These are phyloP conservation scores for Candida maesae DNA, from an alignment of 805 yeast species.

Conservation along the genomic window DNA sequence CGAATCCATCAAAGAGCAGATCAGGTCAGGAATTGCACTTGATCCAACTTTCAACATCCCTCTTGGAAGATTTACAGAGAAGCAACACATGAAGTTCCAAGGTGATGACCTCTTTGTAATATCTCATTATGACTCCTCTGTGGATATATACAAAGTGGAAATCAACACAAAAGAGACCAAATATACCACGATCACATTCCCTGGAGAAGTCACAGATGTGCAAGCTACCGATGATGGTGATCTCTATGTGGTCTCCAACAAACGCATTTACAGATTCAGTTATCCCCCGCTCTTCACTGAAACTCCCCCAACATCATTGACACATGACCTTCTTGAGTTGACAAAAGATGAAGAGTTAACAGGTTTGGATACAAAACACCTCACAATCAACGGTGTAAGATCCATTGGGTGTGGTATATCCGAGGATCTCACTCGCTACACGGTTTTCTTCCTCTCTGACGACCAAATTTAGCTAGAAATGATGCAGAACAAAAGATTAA, in stretches of 20 bases:
- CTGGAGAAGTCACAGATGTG: slow-evolving; percentile 10
- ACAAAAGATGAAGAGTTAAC: slow-evolving; percentile 4
- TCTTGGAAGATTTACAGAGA: slow-evolving; percentile 19
- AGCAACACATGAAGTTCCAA: slow-evolving; percentile 13
- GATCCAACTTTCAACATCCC: slow-evolving; percentile 6
- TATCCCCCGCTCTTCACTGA: not conserved
- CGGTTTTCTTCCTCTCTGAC: slow-evolving; percentile 8
- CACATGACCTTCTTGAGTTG: not conserved
- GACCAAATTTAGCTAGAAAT: slow-evolving; percentile 1
- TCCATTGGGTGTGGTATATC: slow-evolving; percentile 37
- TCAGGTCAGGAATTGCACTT: slow-evolving; percentile 3
- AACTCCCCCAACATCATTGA: not conserved
- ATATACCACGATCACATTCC: slow-evolving; percentile 1
- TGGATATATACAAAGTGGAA: slow-evolving; percentile 18
- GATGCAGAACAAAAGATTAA: too few relatives aligned
- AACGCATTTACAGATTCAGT: not conserved
- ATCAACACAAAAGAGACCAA: not conserved
- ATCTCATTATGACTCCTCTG: slow-evolving; percentile 4
- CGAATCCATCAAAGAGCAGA: slow-evolving; percentile 11
- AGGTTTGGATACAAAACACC: slow-evolving; percentile 22
- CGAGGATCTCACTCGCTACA: slow-evolving; percentile 28
- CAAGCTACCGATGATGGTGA: slow-evolving; percentile 12
- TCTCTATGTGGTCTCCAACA: slow-evolving; percentile 7
- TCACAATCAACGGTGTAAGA: slow-evolving; percentile 29
- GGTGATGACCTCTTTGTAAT: slow-evolving; percentile 11